Evolutionary conservation across 768 basidiomycete genomes (phyloP), one percentile per base, ranked within the genome.

Genomic region (Galerina marginata): DNA sequence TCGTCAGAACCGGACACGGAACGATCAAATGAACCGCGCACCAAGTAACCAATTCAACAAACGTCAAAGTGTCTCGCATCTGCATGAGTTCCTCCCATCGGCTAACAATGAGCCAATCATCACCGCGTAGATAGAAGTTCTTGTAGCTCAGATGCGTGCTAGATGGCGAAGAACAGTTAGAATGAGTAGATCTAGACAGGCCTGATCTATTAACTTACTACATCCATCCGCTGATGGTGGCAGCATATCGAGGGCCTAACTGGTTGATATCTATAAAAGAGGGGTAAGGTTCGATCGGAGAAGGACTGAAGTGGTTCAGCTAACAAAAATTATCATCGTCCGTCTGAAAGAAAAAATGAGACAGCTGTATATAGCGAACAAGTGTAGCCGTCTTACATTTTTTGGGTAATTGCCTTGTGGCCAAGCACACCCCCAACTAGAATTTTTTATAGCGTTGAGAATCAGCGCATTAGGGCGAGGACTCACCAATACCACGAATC

Each of bases 11-110:
- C 12, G 36, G 12, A 58, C 39, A 7, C 37, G 47, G 42, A 14
- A 15, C 44, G 38, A 47, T 45, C 33, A 40, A 50, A 38, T 26
- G 26, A 47, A 11, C 25, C 15, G 52, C 74, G 39, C 62, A 82
- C 90, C 89, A 93, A 50, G 86, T 90, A 44, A 86, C 76, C 75
- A 92, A 82, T 75, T 92, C 89, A 40, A 88, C 81, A 65, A 89
- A 83, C 0, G 76, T 78, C 11, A 84, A 61, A 11, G 75, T 63
- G 67, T 84, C 77, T 16, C 90, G 81, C 77, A 87, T 81, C 14
- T 72, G 71, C 58, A 91, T 79, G 42, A 92, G 71, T 62, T 86
- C 82, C 62, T 91, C 87, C 91, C 90, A 93, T 58, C 91, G 86
- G 38, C 77, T 82, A 58, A 81, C 78, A 69, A 89, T 81, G 26